phyloP scores from a whole-genome alignment of 306 rosid species.

The Malus sieversii region DNA sequence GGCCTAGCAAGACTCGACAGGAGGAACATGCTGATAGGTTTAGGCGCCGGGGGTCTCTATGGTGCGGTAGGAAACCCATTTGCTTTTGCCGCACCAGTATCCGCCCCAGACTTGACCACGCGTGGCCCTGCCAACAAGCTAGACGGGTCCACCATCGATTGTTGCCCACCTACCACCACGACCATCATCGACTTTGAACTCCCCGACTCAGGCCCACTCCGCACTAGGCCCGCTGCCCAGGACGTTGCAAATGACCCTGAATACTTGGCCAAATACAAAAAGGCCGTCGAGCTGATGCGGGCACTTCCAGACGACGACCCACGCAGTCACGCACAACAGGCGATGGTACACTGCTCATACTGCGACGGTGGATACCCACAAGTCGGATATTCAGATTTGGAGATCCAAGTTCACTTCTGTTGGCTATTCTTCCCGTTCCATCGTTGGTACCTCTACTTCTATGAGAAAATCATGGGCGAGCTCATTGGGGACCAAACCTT shows the following conservation, averaged over 20 bases:
- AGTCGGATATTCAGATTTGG: neutral
- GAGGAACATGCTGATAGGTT: slow-evolving; percentile 38
- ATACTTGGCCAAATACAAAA: slow-evolving; percentile 41
- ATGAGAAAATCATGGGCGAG: slow-evolving; percentile 12
- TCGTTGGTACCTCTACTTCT: slow-evolving; percentile 3
- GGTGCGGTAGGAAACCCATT: slow-evolving; percentile 33
- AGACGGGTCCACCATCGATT: slow-evolving; percentile 17
- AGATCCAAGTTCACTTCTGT: slow-evolving; percentile 3
- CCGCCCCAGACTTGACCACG: slow-evolving; percentile 30
- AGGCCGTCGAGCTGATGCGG: slow-evolving; percentile 50
- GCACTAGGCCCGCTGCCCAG: slow-evolving; percentile 53
- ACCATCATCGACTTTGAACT: slow-evolving; percentile 35
- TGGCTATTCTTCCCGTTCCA: slow-evolving; percentile 14
- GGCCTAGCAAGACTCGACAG: neutral
- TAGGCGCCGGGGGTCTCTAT: slow-evolving; percentile 44
- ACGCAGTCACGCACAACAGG: slow-evolving; percentile 52
- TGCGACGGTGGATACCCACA: slow-evolving; percentile 54
- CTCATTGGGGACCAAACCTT: slow-evolving; percentile 43
- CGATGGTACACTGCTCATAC: slow-evolving; percentile 65
- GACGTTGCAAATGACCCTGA: slow-evolving; percentile 14
- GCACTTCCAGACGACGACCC: slow-evolving; percentile 54
- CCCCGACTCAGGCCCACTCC: slow-evolving; percentile 9
- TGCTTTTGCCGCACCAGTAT: slow-evolving; percentile 48
- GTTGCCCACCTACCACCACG: slow-evolving; percentile 56
- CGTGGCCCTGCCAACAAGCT: slow-evolving; percentile 53